Evolutionary conservation across 345 rosid genomes (phyloP).

Genomic region (Iberis pinnata): DNA sequence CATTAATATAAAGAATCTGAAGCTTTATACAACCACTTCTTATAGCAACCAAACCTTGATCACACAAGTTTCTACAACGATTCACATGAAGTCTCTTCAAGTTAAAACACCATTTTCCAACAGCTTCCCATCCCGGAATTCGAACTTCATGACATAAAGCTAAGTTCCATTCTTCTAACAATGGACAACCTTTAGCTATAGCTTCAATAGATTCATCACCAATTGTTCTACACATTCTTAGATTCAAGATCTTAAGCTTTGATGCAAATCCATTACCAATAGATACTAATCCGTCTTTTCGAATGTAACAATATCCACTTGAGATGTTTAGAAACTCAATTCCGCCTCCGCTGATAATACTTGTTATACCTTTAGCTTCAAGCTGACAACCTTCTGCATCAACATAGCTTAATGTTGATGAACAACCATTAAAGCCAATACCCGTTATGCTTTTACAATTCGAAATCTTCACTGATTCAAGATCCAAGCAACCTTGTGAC

Average conservation of each 20-base stretch:
- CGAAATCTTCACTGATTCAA: slow-evolving; percentile 48
- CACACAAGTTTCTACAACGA: slow-evolving; percentile 55
- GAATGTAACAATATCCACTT: slow-evolving; percentile 23
- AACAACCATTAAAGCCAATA: slow-evolving; percentile 52
- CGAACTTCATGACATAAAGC: slow-evolving; percentile 55
- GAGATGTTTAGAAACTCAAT: slow-evolving; percentile 49
- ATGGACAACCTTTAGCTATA: slow-evolving; percentile 64
- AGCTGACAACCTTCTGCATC: slow-evolving; percentile 56
- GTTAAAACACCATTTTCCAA: slow-evolving; percentile 46
- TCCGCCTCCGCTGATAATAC: slow-evolving; percentile 62
- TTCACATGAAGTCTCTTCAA: slow-evolving; percentile 64
- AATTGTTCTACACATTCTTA: slow-evolving; percentile 51
- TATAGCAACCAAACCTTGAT: slow-evolving; percentile 48
- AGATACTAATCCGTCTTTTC: slow-evolving; percentile 35
- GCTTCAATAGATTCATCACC: slow-evolving; percentile 56
- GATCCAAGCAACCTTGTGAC: slow-evolving; percentile 42
- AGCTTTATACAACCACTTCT: slow-evolving; percentile 61
- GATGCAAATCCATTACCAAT: slow-evolving; percentile 49
- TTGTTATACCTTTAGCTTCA: slow-evolving; percentile 44
- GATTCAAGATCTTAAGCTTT: slow-evolving; percentile 50
- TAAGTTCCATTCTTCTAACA: slow-evolving; percentile 67
- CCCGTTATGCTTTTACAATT: slow-evolving; percentile 45
- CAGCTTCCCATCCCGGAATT: slow-evolving; percentile 54
- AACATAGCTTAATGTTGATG: slow-evolving; percentile 40
- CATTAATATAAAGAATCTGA: slow-evolving; percentile 39